A percentile compares a stretch with the other conserved stretches of the same genome.
Evolutionary conservation across 108 stramenopile species (phyloP).

Genomic region (Nitzschia sp.): DNA sequence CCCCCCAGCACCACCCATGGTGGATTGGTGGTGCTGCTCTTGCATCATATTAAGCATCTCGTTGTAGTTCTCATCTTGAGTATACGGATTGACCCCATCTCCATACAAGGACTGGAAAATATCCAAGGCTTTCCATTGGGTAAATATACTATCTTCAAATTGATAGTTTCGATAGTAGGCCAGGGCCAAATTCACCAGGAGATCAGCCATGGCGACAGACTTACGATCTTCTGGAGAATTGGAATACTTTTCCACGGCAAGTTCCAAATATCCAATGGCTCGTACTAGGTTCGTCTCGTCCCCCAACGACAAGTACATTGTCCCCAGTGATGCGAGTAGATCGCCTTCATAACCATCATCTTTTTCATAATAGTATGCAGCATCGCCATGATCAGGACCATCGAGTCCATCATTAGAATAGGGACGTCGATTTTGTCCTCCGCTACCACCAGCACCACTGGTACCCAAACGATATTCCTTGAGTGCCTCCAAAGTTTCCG

Average conservation of each 20-base stretch:
- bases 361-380: conserved; percentile 1
- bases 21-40: too few relatives aligned
- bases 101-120: conserved; percentile 19
- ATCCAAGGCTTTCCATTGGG: conserved; percentile 15
- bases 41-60: too few relatives aligned
- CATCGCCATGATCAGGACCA: background rate
- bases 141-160: conserved; percentile 10
- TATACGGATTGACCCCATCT: conserved; percentile 27
- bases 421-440: background rate
- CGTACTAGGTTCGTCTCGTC: background rate
- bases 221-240: background rate
- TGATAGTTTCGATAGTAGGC: background rate
- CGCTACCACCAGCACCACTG: background rate
- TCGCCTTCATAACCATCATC: conserved; percentile 28
- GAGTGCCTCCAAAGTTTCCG: conserved; percentile 1
- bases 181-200: conserved; percentile 1
- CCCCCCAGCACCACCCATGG: background rate
- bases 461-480: background rate
- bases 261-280: conserved; percentile 10
- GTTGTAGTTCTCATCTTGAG: too few relatives aligned
- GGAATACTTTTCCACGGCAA: background rate
- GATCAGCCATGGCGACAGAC: conserved; percentile 2
- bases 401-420: background rate
- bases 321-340: conserved; percentile 3
- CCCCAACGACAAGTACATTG: conserved; percentile 12